A percentile compares a stretch with the other conserved stretches of the same genome.
These are phyloP conservation scores for Phalaenopsis equestris DNA, from an alignment of 106 monocot species.

Conservation along the genomic window DNA sequence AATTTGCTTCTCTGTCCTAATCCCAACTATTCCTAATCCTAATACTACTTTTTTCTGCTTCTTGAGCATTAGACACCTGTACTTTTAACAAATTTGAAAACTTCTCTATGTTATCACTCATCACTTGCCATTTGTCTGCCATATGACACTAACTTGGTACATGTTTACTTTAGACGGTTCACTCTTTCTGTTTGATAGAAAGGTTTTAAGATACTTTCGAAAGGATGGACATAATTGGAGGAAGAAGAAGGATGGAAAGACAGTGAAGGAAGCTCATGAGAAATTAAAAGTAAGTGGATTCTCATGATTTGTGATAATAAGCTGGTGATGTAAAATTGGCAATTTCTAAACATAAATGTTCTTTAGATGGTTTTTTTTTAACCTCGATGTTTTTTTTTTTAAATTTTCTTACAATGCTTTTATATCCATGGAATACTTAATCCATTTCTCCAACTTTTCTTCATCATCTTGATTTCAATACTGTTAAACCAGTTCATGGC, in stretches of 20 bases:
- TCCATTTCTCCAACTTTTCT: background rate
- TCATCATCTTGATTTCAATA: background rate
- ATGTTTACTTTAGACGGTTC: slow-evolving; percentile 34
- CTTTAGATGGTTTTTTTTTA: background rate
- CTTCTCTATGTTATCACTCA: background rate
- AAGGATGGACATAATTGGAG: slow-evolving; percentile 98
- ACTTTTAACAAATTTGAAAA: background rate
- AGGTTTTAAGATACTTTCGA: slow-evolving; percentile 84
- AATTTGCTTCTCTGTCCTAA: background rate
- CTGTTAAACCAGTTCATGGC: background rate
- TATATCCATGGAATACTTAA: background rate
- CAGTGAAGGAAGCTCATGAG: slow-evolving; percentile 98
- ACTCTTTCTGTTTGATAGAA: slow-evolving; percentile 77
- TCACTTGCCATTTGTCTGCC: background rate
- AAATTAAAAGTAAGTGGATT: slow-evolving; percentile 66
- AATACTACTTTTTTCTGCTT: background rate
- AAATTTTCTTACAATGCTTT: background rate
- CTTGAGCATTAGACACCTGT: background rate
- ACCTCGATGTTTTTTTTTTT: too few relatives aligned
- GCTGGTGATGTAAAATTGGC: background rate
- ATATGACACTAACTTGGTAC: background rate
- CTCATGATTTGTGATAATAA: background rate
- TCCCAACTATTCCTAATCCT: background rate
- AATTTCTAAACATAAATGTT: background rate
- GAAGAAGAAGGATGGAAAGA: slow-evolving; percentile 97